These are phyloP conservation scores for Chaetomidium leptoderma DNA, from an alignment of 495 filamentous ascomycete genomes.

Conservation along the genomic window DNA sequence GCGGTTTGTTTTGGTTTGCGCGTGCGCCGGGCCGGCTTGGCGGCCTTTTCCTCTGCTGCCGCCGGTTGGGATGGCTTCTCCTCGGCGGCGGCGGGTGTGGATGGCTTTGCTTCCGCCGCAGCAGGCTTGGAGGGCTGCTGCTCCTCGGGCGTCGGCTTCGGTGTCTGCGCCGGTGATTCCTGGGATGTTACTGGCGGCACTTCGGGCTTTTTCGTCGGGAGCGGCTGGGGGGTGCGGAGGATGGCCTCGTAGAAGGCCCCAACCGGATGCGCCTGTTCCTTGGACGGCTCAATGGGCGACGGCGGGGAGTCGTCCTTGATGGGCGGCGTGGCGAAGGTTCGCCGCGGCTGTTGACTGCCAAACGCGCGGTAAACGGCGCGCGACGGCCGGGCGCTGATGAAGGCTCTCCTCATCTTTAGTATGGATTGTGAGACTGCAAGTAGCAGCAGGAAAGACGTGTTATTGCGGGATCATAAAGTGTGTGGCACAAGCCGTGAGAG, in stretches of 20 bases:
- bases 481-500: neutral
- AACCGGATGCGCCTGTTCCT: constrained; percentile 34
- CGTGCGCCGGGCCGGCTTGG: constrained; percentile 31
- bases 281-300: constrained; percentile 20
- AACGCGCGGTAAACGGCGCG: constrained; percentile 23
- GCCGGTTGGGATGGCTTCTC: constrained; percentile 35
- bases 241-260: constrained; percentile 46
- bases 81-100: constrained; percentile 17
- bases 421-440: neutral
- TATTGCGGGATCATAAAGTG: constrained; percentile 6
- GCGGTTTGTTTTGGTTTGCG: constrained; percentile 21
- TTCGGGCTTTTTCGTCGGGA: constrained; percentile 32
- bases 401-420: constrained; percentile 26
- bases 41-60: constrained; percentile 25
- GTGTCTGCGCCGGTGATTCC: neutral
- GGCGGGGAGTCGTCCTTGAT: constrained; percentile 13
- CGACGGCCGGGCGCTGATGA: constrained; percentile 26
- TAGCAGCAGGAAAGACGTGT: neutral
- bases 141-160: constrained; percentile 21
- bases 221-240: constrained; percentile 36
- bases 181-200: constrained; percentile 25
- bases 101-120: constrained; percentile 22
- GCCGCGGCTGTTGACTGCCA: constrained; percentile 22
- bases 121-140: constrained; percentile 37
- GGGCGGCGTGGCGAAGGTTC: constrained; percentile 21